Evolutionary conservation across 306 rosid species (phyloP).

Genomic region (Betula pendula): DNA sequence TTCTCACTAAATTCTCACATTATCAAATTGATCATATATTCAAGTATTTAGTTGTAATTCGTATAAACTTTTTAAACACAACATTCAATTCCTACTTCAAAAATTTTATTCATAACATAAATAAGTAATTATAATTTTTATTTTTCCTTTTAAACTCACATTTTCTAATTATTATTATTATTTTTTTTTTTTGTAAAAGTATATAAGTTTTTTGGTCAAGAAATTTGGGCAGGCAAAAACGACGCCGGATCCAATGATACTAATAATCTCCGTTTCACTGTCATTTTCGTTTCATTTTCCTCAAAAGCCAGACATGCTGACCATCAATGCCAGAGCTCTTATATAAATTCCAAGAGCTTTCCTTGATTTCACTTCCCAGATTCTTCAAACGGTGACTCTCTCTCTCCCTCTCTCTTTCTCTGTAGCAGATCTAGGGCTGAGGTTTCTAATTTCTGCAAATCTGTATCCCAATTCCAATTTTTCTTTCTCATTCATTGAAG

Average conservation of each 20-base stretch:
- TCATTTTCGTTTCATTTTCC: not conserved
- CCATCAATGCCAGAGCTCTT: constrained; percentile 4
- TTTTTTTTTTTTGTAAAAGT: not conserved
- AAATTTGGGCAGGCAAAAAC: not conserved
- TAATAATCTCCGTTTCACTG: too few species aligned
- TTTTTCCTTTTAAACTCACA: too few species aligned
- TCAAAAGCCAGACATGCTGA: not conserved
- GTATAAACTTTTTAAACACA: too few species aligned
- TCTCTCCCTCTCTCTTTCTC: not conserved
- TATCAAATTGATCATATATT: too few species aligned
- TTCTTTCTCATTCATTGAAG: not conserved
- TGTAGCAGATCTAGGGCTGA: constrained; percentile 39
- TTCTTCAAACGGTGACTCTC: not conserved
- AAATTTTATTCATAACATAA: too few species aligned
- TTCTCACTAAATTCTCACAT: too few species aligned
- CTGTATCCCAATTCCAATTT: not conserved
- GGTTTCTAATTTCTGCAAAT: constrained; percentile 3
- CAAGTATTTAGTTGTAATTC: too few species aligned
- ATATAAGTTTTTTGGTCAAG: not conserved
- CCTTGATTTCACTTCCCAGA: not conserved
- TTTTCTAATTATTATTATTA: too few species aligned
- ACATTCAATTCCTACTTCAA: too few species aligned
- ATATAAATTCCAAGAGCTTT: not conserved
- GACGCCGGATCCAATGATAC: not conserved
- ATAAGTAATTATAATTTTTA: too few species aligned